phyloP scores from a whole-genome alignment of 2,329 filamentous ascomycete genomes.

The Macrophomina pseudophaseolina region DNA sequence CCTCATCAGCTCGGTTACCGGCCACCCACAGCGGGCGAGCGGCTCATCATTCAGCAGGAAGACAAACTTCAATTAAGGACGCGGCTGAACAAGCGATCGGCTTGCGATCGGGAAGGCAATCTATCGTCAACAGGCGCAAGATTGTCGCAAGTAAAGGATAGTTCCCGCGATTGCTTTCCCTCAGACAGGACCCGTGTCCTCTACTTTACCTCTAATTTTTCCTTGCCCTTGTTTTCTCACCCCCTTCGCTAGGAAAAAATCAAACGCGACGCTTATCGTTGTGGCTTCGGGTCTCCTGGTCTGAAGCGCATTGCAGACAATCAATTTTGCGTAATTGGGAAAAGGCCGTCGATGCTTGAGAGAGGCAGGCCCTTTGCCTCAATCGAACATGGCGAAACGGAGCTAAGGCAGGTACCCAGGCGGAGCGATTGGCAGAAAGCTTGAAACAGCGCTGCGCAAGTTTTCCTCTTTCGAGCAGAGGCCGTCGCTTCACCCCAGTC shows the following conservation, averaged over 20 bases:
- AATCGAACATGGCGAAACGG: background rate
- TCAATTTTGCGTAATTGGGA: too few species aligned
- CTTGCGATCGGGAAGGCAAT: background rate
- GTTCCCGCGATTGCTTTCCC: background rate
- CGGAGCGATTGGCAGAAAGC: background rate
- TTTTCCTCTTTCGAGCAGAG: background rate
- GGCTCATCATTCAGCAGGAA: background rate
- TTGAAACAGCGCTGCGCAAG: background rate
- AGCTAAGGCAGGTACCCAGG: background rate
- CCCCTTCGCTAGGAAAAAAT: conserved; percentile 6
- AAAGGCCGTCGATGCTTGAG: too few species aligned
- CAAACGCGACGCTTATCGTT: too few species aligned
- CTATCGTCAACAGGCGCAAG: conserved; percentile 74
- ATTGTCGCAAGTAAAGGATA: background rate
- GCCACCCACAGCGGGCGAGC: background rate
- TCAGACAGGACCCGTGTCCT: background rate
- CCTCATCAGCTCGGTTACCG: background rate
- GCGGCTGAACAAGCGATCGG: background rate
- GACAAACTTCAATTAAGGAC: too few species aligned
- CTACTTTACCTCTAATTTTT: background rate
- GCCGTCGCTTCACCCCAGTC: background rate
- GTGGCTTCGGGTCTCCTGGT: too few species aligned
- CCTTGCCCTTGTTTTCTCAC: background rate
- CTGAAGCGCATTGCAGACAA: too few species aligned
- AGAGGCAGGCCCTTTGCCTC: too few species aligned